These are phyloP conservation scores for Epicoccum sorghinum DNA, from an alignment of 2,329 filamentous ascomycete genomes.

Conservation along the genomic window DNA sequence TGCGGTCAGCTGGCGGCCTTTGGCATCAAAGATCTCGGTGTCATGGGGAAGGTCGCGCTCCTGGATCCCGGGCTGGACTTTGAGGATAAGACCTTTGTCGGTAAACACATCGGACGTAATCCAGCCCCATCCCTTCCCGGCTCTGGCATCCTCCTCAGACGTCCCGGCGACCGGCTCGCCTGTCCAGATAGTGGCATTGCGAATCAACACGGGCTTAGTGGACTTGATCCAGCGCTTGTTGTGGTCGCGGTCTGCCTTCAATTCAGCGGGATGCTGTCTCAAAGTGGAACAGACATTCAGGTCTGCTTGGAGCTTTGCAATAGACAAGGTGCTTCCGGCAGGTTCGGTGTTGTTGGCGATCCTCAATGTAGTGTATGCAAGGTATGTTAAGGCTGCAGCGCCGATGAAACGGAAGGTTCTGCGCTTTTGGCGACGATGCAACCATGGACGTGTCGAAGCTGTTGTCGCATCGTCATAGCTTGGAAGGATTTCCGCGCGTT, in stretches of 20 bases:
- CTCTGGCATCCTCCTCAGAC: slow-evolving; percentile 59
- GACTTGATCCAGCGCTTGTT: slow-evolving; percentile 68
- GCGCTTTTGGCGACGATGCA: slow-evolving; percentile 24
- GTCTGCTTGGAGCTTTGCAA: slow-evolving; percentile 60
- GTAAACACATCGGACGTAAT: slow-evolving; percentile 65
- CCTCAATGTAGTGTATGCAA: slow-evolving; percentile 25
- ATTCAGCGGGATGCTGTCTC: slow-evolving; percentile 61
- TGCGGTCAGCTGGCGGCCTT: slow-evolving; percentile 66
- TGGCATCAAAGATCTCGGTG: slow-evolving; percentile 61
- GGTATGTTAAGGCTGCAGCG: slow-evolving; percentile 24
- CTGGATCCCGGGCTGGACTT: slow-evolving; percentile 56
- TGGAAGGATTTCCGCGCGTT: slow-evolving; percentile 24
- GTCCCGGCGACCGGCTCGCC: slow-evolving; percentile 64
- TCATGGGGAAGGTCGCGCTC: slow-evolving; percentile 29
- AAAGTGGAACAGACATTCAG: slow-evolving; percentile 63
- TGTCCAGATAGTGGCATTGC: slow-evolving; percentile 70
- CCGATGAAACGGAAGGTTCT: slow-evolving; percentile 25
- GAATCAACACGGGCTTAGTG: slow-evolving; percentile 66
- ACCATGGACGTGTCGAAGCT: slow-evolving; percentile 17
- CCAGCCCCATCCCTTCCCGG: slow-evolving; percentile 68
- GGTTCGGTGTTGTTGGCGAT: slow-evolving; percentile 26
- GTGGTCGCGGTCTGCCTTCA: slow-evolving; percentile 60
- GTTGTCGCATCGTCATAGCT: slow-evolving; percentile 32
- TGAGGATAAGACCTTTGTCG: slow-evolving; percentile 65
- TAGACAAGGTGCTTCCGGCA: slow-evolving; percentile 51